Conservation (phyloP, 805 yeast species). For the Candida boleticola region DNA sequence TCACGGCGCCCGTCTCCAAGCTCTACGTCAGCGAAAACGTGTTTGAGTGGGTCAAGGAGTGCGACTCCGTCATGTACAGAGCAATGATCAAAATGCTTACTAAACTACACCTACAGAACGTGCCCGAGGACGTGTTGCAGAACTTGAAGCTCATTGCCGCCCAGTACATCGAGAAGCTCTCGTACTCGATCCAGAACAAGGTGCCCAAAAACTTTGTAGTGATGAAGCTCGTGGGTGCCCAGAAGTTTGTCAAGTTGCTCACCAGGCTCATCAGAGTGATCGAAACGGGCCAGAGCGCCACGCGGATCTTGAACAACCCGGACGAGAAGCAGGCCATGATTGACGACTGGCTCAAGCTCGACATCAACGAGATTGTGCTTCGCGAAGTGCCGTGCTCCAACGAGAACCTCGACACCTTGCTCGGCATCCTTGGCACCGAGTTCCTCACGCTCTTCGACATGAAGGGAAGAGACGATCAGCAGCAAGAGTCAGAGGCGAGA, state of each 20-base stretch:
- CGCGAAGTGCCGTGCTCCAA: slow-evolving; percentile 53
- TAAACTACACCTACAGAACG: slow-evolving; percentile 55
- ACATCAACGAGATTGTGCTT: slow-evolving; percentile 41
- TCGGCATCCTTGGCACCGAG: slow-evolving; percentile 33
- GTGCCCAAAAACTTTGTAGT: slow-evolving; percentile 50
- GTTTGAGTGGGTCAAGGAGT: slow-evolving; percentile 61
- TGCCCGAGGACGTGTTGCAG: slow-evolving; percentile 54
- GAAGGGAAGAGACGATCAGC: neutral
- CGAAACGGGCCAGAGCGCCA: slow-evolving; percentile 51
- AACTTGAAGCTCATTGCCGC: slow-evolving; percentile 55
- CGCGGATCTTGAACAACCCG: slow-evolving; percentile 41
- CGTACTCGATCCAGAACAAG: slow-evolving; percentile 33
- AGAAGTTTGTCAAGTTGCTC: slow-evolving; percentile 50
- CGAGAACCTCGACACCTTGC: slow-evolving; percentile 26
- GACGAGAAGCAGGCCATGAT: slow-evolving; percentile 50
- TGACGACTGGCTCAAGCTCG: slow-evolving; percentile 57
- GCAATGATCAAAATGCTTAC: slow-evolving; percentile 56
- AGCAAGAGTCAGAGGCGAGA: neutral
- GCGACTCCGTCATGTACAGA: slow-evolving; percentile 64
- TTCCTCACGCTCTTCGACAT: slow-evolving; percentile 19
- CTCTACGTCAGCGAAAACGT: slow-evolving; percentile 50
- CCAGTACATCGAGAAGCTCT: slow-evolving; percentile 46
- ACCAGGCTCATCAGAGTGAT: slow-evolving; percentile 54
- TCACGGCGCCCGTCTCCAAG: slow-evolving; percentile 63
- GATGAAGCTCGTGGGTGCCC: slow-evolving; percentile 55